phyloP scores from a whole-genome alignment of 1,284 basidiomycete species.

The Austroboletus novae-zelandiae region DNA sequence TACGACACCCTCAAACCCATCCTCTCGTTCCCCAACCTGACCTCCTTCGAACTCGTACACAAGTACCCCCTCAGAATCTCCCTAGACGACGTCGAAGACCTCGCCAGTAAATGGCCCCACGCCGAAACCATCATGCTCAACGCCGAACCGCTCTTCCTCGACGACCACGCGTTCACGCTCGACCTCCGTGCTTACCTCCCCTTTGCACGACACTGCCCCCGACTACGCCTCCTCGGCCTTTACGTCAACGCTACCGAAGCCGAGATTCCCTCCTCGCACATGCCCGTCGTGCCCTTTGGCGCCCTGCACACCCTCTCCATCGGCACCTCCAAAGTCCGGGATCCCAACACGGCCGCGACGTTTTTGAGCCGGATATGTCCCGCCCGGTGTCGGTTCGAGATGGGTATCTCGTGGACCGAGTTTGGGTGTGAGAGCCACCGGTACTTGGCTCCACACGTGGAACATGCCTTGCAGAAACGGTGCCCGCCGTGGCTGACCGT shows the following conservation, averaged over 20 bases:
- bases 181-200: slow-evolving; percentile 51
- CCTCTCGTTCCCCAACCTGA: slow-evolving; percentile 44
- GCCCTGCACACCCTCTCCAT: slow-evolving; percentile 42
- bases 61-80: slow-evolving; percentile 48
- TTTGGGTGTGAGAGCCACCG: slow-evolving; percentile 17
- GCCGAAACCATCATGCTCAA: slow-evolving; percentile 50
- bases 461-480: slow-evolving; percentile 29
- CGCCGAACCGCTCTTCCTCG: slow-evolving; percentile 46
- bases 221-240: slow-evolving; percentile 49
- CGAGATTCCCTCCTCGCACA: slow-evolving; percentile 29
- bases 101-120: slow-evolving; percentile 50
- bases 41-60: slow-evolving; percentile 50
- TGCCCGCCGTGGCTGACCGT: slow-evolving; percentile 46
- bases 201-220: slow-evolving; percentile 54
- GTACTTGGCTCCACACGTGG: slow-evolving; percentile 24
- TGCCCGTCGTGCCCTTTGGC: slow-evolving; percentile 36
- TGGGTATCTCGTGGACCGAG: slow-evolving; percentile 43
- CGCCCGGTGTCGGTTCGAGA: slow-evolving; percentile 38
- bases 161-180: slow-evolving; percentile 33
- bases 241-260: slow-evolving; percentile 39
- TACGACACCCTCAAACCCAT: slow-evolving; percentile 50
- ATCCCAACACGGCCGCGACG: slow-evolving; percentile 42
- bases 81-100: slow-evolving; percentile 45
- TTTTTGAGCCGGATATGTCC: slow-evolving; percentile 53
- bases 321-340: slow-evolving; percentile 47